Conservation (phyloP, 306 rosid genomes). For the Medicago ruthenica region DNA sequence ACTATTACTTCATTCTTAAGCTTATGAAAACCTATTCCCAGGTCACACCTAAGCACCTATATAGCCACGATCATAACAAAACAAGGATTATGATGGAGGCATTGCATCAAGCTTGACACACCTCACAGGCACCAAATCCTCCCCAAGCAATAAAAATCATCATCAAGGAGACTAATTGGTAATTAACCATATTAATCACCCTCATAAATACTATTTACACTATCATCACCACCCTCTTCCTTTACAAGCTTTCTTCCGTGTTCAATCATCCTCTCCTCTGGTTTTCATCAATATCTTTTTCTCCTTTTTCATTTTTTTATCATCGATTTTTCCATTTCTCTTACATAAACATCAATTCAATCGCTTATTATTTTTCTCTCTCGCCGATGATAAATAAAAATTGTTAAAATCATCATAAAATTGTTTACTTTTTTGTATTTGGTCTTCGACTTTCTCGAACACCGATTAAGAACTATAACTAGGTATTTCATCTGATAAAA, state of each 20-base stretch:
- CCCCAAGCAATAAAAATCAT: not conserved
- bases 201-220: conserved; percentile 39
- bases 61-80: conserved; percentile 19
- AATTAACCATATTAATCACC: conserved; percentile 33
- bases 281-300: conserved; percentile 37
- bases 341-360: conserved; percentile 31
- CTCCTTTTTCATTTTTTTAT: not conserved
- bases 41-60: not conserved
- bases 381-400: not conserved
- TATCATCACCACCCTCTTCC: conserved; percentile 34
- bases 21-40: not conserved
- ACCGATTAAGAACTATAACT: conserved; percentile 63
- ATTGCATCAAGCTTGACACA: conserved; percentile 25
- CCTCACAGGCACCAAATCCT: not conserved
- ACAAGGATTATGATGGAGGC: not conserved
- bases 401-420: conserved; percentile 33
- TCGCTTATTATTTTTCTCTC: conserved; percentile 31
- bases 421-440: conserved; percentile 36
- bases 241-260: conserved; percentile 39
- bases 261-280: conserved; percentile 39
- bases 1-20: conserved; percentile 19
- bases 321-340: conserved; percentile 25
- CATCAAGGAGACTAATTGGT: conserved; percentile 25
- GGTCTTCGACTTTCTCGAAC: conserved; percentile 57
- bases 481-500: conserved; percentile 52